Conservation (phyloP, 2,329 filamentous ascomycete genomes). For the Colletotrichum chrysophilum region DNA sequence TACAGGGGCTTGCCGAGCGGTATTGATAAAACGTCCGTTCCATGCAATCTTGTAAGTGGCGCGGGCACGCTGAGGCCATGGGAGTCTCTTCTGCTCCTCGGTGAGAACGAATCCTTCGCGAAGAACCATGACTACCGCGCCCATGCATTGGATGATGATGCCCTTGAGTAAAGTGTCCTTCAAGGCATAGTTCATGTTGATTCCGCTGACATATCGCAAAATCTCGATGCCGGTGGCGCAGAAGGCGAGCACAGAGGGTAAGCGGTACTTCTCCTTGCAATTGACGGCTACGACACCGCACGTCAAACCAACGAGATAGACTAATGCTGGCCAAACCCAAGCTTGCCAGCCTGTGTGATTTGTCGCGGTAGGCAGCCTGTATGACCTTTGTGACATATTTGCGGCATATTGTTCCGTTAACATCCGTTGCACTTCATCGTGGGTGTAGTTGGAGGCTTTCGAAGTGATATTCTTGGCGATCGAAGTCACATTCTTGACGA, state of each 20-base stretch:
- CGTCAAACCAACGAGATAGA: neutral
- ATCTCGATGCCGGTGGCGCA: neutral
- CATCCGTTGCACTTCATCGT: neutral
- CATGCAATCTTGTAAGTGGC: constrained; percentile 6
- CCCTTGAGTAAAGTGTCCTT: neutral
- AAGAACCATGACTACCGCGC: constrained; percentile 4
- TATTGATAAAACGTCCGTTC: constrained; percentile 7
- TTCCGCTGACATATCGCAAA: neutral
- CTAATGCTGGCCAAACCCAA: neutral
- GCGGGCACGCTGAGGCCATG: neutral
- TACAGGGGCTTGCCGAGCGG: neutral
- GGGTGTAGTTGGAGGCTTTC: neutral
- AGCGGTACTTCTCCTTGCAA: neutral
- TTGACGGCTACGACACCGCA: neutral
- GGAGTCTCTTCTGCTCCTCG: constrained; percentile 1
- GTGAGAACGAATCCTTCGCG: constrained; percentile 10
- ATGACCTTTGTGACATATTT: neutral
- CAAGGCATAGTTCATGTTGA: neutral
- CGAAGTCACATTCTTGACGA: neutral
- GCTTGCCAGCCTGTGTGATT: neutral
- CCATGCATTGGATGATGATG: neutral
- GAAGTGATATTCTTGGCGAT: neutral
- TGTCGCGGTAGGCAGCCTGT: neutral
- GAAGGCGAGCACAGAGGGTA: neutral
- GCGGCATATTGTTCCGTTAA: neutral